phyloP scores from a whole-genome alignment of 129 eudicot genomes.

The Artemisia annua region DNA sequence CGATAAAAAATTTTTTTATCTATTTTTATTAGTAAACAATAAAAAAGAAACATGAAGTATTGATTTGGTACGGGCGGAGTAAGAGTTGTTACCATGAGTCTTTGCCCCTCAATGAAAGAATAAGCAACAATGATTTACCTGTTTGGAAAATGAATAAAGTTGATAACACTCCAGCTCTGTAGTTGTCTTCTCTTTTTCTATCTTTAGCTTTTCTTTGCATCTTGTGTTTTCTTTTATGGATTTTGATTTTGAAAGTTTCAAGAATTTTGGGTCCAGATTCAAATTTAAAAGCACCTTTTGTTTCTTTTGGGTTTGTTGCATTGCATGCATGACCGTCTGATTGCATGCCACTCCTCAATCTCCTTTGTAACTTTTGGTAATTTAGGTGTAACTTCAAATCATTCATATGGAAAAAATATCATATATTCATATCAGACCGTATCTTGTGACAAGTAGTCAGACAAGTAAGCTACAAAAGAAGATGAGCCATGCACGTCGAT shows the following conservation, averaged over 20 bases:
- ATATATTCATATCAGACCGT: background rate
- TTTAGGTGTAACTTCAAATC: background rate
- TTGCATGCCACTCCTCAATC: slow-evolving; percentile 25
- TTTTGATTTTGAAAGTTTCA: slow-evolving; percentile 39
- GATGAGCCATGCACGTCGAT: background rate
- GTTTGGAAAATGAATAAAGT: slow-evolving; percentile 33
- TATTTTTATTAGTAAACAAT: too few relatives aligned
- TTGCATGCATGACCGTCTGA: slow-evolving; percentile 24
- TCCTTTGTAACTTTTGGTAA: slow-evolving; percentile 21
- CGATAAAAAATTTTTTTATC: too few relatives aligned
- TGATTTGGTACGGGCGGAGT: too few relatives aligned
- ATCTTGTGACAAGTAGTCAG: background rate
- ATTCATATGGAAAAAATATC: background rate
- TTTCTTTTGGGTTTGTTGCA: slow-evolving; percentile 32
- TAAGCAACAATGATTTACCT: slow-evolving; percentile 14
- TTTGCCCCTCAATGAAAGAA: background rate
- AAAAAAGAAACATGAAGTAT: too few relatives aligned
- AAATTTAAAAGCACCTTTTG: slow-evolving; percentile 36
- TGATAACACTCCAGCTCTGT: slow-evolving; percentile 18
- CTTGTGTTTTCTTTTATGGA: slow-evolving; percentile 34
- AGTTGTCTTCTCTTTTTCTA: slow-evolving; percentile 22
- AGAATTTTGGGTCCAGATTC: slow-evolving; percentile 36
- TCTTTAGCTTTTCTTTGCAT: slow-evolving; percentile 37
- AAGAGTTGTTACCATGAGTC: too few relatives aligned
- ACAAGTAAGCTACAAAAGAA: background rate